A percentile compares a stretch with the other conserved stretches of the same genome.
Conservation (phyloP, 306 rosid species). For the Abrus pulchellus region DNA sequence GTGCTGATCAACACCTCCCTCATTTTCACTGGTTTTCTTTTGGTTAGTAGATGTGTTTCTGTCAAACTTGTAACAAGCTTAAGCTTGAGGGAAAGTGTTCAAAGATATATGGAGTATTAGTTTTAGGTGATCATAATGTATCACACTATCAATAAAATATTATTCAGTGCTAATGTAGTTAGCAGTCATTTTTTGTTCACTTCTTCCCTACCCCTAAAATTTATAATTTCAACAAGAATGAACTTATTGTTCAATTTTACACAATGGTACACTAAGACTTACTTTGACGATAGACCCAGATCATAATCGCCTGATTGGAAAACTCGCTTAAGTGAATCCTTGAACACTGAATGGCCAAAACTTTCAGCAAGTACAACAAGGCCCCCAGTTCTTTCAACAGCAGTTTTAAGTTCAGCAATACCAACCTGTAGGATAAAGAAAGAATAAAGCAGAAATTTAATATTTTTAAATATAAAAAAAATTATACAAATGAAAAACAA, state of each 20-base stretch:
- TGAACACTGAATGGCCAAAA: constrained; percentile 93
- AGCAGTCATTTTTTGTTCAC: not conserved
- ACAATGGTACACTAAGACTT: constrained; percentile 40
- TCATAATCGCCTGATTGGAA: constrained; percentile 81
- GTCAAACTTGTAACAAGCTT: constrained; percentile 12
- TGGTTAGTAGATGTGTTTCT: not conserved
- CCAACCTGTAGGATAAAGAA: constrained; percentile 75
- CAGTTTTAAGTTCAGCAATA: constrained; percentile 94
- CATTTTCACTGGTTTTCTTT: constrained; percentile 19
- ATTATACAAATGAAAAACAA: constrained; percentile 23
- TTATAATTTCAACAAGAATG: constrained; percentile 9
- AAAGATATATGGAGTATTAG: not conserved
- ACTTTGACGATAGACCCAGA: constrained; percentile 95
- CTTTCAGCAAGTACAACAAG: constrained; percentile 97
- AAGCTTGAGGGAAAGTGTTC: not conserved
- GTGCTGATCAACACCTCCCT: constrained; percentile 22
- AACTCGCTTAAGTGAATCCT: constrained; percentile 85
- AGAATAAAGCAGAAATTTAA: constrained; percentile 38
- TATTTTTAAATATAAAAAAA: constrained; percentile 37
- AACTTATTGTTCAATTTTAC: constrained; percentile 13
- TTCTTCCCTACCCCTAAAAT: constrained; percentile 28
- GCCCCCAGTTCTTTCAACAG: constrained; percentile 96
- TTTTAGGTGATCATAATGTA: not conserved
- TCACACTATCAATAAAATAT: not conserved
- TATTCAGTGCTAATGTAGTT: not conserved